Evolutionary conservation across 306 rosid species (phyloP).

Genomic region (Heteromeles arbutifolia): DNA sequence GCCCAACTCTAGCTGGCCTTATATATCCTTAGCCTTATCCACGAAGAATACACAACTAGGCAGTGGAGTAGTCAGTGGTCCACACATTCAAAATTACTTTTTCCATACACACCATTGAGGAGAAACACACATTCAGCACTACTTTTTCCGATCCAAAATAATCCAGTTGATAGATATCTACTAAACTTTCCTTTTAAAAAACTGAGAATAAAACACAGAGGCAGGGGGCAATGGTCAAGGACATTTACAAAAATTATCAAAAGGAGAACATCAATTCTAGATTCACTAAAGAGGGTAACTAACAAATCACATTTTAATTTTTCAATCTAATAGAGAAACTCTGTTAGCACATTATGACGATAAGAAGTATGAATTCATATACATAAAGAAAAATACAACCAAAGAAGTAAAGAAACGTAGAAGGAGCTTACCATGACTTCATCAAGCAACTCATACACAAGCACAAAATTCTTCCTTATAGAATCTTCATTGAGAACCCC

Average conservation of each 20-base stretch:
- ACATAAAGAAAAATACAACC: slow-evolving; percentile 15
- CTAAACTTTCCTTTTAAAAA: neutral
- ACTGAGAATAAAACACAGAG: neutral
- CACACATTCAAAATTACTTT: neutral
- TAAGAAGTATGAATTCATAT: slow-evolving; percentile 7
- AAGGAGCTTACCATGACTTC: slow-evolving; percentile 73
- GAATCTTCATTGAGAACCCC: slow-evolving; percentile 86
- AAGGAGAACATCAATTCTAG: neutral
- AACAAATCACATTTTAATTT: neutral
- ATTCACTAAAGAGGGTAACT: neutral
- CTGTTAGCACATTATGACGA: neutral
- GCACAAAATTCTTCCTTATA: slow-evolving; percentile 69
- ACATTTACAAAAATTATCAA: neutral
- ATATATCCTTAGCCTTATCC: neutral
- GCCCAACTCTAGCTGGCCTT: neutral
- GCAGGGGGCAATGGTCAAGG: neutral
- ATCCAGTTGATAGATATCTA: neutral
- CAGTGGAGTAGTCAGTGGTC: neutral
- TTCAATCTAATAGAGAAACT: neutral
- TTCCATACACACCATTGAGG: neutral
- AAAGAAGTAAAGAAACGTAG: neutral
- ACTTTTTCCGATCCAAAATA: neutral
- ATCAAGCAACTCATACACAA: slow-evolving; percentile 82
- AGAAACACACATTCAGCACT: neutral
- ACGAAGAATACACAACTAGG: neutral